Conservation (phyloP, 805 yeast species). For the Teunomyces gatunensis region DNA sequence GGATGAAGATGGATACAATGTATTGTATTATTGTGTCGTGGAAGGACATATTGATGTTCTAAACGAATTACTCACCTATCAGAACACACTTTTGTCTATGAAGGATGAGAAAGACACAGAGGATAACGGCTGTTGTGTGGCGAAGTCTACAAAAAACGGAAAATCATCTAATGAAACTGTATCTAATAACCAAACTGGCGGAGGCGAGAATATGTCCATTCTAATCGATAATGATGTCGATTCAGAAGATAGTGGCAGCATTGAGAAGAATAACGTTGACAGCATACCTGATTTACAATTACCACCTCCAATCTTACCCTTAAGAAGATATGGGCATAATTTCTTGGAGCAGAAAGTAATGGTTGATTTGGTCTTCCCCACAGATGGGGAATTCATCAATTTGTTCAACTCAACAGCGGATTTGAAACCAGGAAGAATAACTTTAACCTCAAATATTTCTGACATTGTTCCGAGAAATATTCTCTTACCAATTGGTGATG, state of each 20-base stretch:
- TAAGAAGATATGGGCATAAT: constrained; percentile 93
- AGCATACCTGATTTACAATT: constrained; percentile 85
- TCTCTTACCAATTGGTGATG: constrained; percentile 70
- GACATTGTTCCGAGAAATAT: constrained; percentile 89
- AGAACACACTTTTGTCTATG: constrained; percentile 12
- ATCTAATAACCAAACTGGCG: not conserved
- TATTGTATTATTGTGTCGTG: constrained; percentile 86
- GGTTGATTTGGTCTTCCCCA: constrained; percentile 69
- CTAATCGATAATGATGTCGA: constrained; percentile 28
- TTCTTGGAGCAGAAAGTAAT: constrained; percentile 87
- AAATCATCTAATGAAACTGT: not conserved
- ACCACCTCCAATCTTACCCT: constrained; percentile 95
- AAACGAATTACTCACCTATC: constrained; percentile 56
- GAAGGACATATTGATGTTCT: constrained; percentile 88
- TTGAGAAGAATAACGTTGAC: constrained; percentile 47
- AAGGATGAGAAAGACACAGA: not conserved
- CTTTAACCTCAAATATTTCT: constrained; percentile 69
- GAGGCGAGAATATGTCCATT: constrained; percentile 18
- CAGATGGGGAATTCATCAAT: constrained; percentile 44
- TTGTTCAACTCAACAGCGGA: constrained; percentile 43
- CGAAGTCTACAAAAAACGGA: not conserved
- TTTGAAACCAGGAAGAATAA: constrained; percentile 73
- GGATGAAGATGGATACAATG: constrained; percentile 80
- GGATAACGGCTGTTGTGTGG: not conserved
- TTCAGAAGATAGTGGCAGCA: constrained; percentile 38